Conservation (phyloP, 1,284 basidiomycete species). For the Irpex rosettiformis region DNA sequence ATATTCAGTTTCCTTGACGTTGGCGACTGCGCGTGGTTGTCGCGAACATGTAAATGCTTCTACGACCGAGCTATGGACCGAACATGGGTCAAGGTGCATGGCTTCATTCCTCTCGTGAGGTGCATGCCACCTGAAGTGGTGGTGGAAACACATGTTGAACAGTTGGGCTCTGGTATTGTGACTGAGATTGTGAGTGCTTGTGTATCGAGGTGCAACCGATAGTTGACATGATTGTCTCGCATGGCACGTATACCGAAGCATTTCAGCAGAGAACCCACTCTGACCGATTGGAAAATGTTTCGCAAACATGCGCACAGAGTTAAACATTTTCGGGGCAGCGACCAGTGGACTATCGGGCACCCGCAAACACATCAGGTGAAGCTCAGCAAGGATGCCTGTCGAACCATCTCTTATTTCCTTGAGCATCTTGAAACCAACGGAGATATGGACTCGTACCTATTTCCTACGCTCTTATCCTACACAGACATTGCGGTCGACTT, state of each 20-base stretch:
- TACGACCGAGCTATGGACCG: slow-evolving; percentile 1
- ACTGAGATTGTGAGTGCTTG: neutral
- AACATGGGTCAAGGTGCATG: neutral
- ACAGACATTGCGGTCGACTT: too few relatives aligned
- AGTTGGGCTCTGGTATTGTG: neutral
- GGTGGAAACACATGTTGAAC: neutral
- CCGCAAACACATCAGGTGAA: neutral
- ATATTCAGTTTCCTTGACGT: neutral
- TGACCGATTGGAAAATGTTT: neutral
- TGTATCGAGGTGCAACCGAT: neutral
- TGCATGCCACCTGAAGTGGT: neutral
- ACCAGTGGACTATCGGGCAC: too few relatives aligned
- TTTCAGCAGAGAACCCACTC: neutral
- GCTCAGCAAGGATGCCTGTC: too few relatives aligned
- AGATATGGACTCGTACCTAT: too few relatives aligned
- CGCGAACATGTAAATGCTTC: neutral
- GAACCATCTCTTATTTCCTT: too few relatives aligned
- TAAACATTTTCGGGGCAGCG: too few relatives aligned
- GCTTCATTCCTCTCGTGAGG: neutral
- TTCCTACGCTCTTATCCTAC: too few relatives aligned
- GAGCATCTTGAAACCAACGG: too few relatives aligned
- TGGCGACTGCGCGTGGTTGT: neutral
- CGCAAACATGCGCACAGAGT: neutral
- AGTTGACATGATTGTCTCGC: neutral
- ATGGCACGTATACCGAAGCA: neutral